Conservation (phyloP, 257 asterid genomes). For the Fraxinus pennsylvanica region DNA sequence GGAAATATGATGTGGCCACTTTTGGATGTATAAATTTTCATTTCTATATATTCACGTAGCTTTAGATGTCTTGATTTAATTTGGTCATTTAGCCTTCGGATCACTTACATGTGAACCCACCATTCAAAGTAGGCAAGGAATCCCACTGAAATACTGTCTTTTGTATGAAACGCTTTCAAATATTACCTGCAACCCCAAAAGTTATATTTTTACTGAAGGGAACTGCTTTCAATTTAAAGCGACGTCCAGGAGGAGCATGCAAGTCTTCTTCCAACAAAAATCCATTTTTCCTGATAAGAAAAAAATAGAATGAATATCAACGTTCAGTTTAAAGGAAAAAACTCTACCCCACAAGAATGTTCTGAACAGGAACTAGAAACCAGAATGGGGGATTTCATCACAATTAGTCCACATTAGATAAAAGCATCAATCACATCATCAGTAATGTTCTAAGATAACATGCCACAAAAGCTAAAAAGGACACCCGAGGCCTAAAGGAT, state of each 20-base stretch:
- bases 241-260: slow-evolving; percentile 80
- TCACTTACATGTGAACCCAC: neutral
- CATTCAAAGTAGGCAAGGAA: slow-evolving; percentile 5
- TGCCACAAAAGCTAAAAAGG: slow-evolving; percentile 11
- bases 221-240: slow-evolving; percentile 83
- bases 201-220: slow-evolving; percentile 93
- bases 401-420: neutral
- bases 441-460: slow-evolving; percentile 9
- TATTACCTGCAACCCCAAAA: slow-evolving; percentile 79
- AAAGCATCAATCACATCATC: slow-evolving; percentile 9
- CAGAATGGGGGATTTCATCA: slow-evolving; percentile 10
- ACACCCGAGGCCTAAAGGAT: neutral
- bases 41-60: neutral
- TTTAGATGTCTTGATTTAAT: neutral
- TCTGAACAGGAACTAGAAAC: slow-evolving; percentile 19
- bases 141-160: neutral
- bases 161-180: slow-evolving; percentile 8
- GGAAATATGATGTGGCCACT: neutral
- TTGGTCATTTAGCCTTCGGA: neutral
- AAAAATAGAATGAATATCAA: slow-evolving; percentile 13
- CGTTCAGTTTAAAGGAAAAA: slow-evolving; percentile 11
- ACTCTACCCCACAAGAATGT: neutral
- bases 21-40: neutral
- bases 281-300: slow-evolving; percentile 77
- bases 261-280: slow-evolving; percentile 77